phyloP scores from a whole-genome alignment of 1,284 basidiomycete species.

The Schizopora paradoxa region DNA sequence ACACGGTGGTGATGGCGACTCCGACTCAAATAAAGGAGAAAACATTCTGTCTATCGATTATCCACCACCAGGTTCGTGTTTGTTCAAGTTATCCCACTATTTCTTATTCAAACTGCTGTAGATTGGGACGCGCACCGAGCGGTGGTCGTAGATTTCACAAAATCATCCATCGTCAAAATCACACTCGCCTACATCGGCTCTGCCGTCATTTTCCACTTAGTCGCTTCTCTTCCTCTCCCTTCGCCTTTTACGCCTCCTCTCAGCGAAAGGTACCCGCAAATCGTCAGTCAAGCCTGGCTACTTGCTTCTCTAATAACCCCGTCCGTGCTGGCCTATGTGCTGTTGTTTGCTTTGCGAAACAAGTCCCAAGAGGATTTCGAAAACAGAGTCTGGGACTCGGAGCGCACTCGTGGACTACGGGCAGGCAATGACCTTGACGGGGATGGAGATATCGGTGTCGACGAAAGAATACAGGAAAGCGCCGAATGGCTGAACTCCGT shows the following conservation, averaged over 20 bases:
- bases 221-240: slow-evolving; percentile 22
- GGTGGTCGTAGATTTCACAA: slow-evolving; percentile 22
- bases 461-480: slow-evolving; percentile 33
- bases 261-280: slow-evolving; percentile 19
- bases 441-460: slow-evolving; percentile 27
- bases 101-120: slow-evolving; percentile 11
- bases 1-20: slow-evolving; percentile 9
- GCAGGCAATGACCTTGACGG: slow-evolving; percentile 30
- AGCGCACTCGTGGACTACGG: slow-evolving; percentile 32
- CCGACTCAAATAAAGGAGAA: slow-evolving; percentile 22
- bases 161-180: slow-evolving; percentile 24
- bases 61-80: slow-evolving; percentile 28
- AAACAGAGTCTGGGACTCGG: slow-evolving; percentile 32
- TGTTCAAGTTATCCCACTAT: background rate
- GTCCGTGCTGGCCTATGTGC: slow-evolving; percentile 25
- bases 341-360: slow-evolving; percentile 29
- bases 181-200: slow-evolving; percentile 23
- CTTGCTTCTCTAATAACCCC: slow-evolving; percentile 25
- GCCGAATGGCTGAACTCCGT: slow-evolving; percentile 37
- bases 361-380: slow-evolving; percentile 29
- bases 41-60: slow-evolving; percentile 29
- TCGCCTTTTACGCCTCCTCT: too few relatives aligned
- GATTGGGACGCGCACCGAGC: slow-evolving; percentile 29
- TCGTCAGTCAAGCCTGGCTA: slow-evolving; percentile 1
- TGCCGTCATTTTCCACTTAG: slow-evolving; percentile 3